Evolutionary conservation across 139 green algal genomes (phyloP), one percentile per base, ranked within the genome.

Genomic region (Chlorella sp.): DNA sequence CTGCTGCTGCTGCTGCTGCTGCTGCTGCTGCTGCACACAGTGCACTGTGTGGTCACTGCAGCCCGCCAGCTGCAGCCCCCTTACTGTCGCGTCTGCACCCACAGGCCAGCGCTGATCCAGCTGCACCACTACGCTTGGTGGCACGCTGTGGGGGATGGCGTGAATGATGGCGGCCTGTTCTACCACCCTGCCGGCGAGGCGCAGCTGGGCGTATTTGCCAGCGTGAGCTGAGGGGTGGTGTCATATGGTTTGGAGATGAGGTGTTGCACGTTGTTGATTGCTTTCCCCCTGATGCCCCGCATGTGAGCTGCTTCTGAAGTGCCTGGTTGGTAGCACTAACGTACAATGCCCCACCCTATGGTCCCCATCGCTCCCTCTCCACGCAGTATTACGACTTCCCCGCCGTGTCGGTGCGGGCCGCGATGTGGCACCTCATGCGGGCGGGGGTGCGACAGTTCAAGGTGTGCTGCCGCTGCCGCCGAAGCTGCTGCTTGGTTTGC

Each of bases 361-460:
- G 44, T 51, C 44, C 44, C n/a, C n/a, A 11, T 55, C 44, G 7
- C 44, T 60, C 9, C 51, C 13, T 79, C 26, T 12, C 13, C 28
- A 0, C 34, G 38, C 76, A 82, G 76, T 82, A 82, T 17, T 82
- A 82, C 38, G 76, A 82, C 38, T 82, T 82, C 36, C 76, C 76
- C 12, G 57, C 76, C 0, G 55, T 82, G 60, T 82, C 76, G 3
- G 60, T 82, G 15, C 76, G 76, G 18, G 41, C 41, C 12, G 76
- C 76, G 3, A 82, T 82, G 76, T 82, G 76, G 76, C 76, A 82
- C 36, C 57, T 82, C 20, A 82, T 82, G 76, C 76, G 76, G 4
- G 57, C 76, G 0, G 38, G 76, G 6, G 76, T 82, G 0, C 26
- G n/a, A 36, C 76, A 82, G 38, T 82, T 82, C 60, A 82, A 82